Conservation (phyloP, 129 eudicot species). For the Erigeron canadensis region DNA sequence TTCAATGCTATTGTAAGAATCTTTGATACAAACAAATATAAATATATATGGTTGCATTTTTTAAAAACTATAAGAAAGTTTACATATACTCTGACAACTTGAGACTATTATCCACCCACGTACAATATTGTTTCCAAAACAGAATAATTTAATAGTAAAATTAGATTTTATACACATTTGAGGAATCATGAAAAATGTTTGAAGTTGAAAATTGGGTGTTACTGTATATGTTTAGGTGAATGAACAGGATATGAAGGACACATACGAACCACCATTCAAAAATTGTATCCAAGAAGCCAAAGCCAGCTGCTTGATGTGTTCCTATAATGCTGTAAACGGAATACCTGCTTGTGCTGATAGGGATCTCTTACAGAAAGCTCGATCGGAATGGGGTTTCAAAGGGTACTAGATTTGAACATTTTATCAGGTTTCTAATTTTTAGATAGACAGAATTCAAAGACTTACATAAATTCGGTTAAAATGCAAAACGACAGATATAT, state of each 20-base stretch:
- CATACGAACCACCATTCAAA: conserved; percentile 83
- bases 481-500: conserved; percentile 58
- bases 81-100: too few relatives aligned
- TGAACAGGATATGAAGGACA: conserved; percentile 89
- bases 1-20: conserved; percentile 83
- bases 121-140: too few relatives aligned
- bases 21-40: neutral
- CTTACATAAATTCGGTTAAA: conserved; percentile 27
- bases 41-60: too few relatives aligned
- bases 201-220: conserved; percentile 1
- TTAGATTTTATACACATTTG: too few relatives aligned
- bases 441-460: conserved; percentile 1
- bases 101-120: too few relatives aligned
- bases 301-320: conserved; percentile 99
- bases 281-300: conserved; percentile 81
- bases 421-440: conserved; percentile 6
- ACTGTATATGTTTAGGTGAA: conserved; percentile 57
- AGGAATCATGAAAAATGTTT: neutral
- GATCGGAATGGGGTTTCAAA: conserved; percentile 79
- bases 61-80: too few relatives aligned
- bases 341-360: conserved; percentile 79
- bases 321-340: conserved; percentile 92
- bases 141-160: too few relatives aligned
- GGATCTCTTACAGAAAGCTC: conserved; percentile 72
- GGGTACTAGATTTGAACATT: conserved; percentile 55